Evolutionary conservation across 305 asterid genomes (phyloP).

Genomic region (Stenogyne calaminthoides): DNA sequence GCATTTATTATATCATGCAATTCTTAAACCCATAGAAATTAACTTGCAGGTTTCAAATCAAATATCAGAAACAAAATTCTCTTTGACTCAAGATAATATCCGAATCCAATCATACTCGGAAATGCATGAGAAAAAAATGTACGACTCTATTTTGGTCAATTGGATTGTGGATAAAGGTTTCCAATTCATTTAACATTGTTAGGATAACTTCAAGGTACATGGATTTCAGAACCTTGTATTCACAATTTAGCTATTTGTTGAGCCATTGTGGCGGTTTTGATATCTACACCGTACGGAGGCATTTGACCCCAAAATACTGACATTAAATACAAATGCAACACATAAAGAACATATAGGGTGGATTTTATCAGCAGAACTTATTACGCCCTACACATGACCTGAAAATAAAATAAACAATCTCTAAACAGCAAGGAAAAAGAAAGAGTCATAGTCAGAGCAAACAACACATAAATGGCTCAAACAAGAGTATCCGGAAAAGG

Average conservation of each 20-base stretch:
- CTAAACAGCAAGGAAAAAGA: conserved; percentile 11
- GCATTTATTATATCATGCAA: not conserved
- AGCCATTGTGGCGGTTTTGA: not conserved
- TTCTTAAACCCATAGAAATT: not conserved
- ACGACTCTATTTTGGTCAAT: not conserved
- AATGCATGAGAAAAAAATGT: conserved; percentile 9
- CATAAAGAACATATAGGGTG: conserved; percentile 6
- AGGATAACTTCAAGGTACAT: not conserved
- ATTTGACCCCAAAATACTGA: not conserved
- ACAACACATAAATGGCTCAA: conserved; percentile 1
- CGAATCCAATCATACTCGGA: not conserved
- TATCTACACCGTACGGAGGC: not conserved
- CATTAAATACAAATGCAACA: not conserved
- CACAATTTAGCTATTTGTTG: not conserved
- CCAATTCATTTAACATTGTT: conserved; percentile 9
- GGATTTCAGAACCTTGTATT: not conserved
- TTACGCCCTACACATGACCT: conserved; percentile 7
- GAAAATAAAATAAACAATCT: conserved; percentile 2
- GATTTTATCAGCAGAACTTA: conserved; percentile 12
- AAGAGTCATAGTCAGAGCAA: conserved; percentile 10
- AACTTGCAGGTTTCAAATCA: not conserved
- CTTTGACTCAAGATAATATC: not conserved
- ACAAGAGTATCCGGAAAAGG: not conserved
- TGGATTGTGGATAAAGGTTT: not conserved
- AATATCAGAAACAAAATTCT: conserved; percentile 18